Conservation (phyloP, 73 alveolate species). For the Stentor coeruleus region DNA sequence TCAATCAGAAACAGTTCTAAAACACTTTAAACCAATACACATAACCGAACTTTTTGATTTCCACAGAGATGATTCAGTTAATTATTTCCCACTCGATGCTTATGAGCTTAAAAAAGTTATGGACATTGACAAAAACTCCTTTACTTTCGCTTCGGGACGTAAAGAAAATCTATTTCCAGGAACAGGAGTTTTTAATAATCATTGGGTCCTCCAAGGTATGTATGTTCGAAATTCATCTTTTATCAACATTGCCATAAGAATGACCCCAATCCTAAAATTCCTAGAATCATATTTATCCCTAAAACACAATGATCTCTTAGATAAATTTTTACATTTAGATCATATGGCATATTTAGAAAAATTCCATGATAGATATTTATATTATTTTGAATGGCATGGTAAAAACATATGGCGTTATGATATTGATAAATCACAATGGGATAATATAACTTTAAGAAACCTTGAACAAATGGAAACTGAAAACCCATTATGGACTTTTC, state of each 20-base stretch:
- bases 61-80: background rate
- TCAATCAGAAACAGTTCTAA: background rate
- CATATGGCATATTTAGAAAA: background rate
- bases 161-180: slow-evolving; percentile 23
- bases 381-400: slow-evolving; percentile 25
- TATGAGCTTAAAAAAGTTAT: background rate
- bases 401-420: background rate
- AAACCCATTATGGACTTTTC: background rate
- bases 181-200: background rate
- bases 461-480: background rate
- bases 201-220: slow-evolving; percentile 7
- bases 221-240: background rate
- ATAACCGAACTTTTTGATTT: slow-evolving; percentile 1
- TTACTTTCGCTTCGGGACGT: slow-evolving; percentile 19
- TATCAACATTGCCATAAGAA: background rate
- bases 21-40: background rate
- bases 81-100: slow-evolving; percentile 15
- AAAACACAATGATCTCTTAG: background rate
- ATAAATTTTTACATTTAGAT: background rate
- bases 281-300: slow-evolving; percentile 3
- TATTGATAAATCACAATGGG: background rate
- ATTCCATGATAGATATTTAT: background rate
- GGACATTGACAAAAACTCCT: slow-evolving; percentile 7
- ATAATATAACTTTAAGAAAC: background rate
- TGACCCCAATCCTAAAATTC: background rate